phyloP scores from a whole-genome alignment of 2,329 filamentous ascomycete species.

The Daldinia eschscholtzii region DNA sequence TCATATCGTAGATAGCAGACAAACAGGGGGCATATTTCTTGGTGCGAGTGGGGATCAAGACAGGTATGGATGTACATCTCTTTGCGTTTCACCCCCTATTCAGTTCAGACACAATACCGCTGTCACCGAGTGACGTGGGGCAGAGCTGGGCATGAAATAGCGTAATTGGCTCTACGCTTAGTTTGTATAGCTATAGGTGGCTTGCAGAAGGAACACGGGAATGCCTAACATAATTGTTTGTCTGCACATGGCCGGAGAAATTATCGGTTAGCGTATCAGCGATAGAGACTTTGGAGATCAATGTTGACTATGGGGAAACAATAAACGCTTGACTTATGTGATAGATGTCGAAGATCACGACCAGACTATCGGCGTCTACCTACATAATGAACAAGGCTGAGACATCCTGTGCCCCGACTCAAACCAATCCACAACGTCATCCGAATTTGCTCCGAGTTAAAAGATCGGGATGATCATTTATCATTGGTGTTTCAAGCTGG shows the following conservation, averaged over 20 bases:
- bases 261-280: conserved; percentile 4
- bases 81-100: conserved; percentile 32
- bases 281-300: not conserved
- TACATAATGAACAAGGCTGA: conserved; percentile 26
- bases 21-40: conserved; percentile 18
- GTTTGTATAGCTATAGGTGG: conserved; percentile 4
- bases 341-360: conserved; percentile 10
- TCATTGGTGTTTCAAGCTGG: conserved; percentile 33
- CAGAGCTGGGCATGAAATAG: conserved; percentile 9
- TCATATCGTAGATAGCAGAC: conserved; percentile 7
- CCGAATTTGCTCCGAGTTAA: conserved; percentile 25
- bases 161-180: not conserved
- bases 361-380: conserved; percentile 7
- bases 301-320: not conserved
- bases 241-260: conserved; percentile 23
- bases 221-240: conserved; percentile 24
- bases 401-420: conserved; percentile 27
- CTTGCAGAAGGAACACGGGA: conserved; percentile 25
- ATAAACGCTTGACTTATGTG: conserved; percentile 4
- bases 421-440: conserved; percentile 30
- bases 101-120: conserved; percentile 31
- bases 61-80: conserved; percentile 11
- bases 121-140: conserved; percentile 26
- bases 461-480: conserved; percentile 31
- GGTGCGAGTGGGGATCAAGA: conserved; percentile 15